Base-by-base conservation (phyloP, 2,329 filamentous ascomycete species). In the Escovopsis sp. region DNA sequence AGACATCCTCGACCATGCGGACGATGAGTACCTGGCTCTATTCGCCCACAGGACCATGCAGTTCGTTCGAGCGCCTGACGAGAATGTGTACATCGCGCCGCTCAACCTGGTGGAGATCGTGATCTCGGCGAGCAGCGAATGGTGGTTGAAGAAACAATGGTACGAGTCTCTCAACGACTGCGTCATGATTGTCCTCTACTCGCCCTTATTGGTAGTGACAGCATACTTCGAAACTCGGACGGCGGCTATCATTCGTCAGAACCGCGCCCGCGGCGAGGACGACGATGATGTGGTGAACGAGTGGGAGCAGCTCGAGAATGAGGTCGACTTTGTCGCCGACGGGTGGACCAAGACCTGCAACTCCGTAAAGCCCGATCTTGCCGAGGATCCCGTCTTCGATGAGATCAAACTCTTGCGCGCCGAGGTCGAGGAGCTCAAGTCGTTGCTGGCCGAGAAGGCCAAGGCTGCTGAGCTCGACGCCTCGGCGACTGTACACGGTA, bases 1-100 rank as follows among this genome's bases (percentile, higher is more conserved):
- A 51, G 86, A 94, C 55, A 92, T 94, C 40, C 92, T 87, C 48
- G 78, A 82, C 31, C 87, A 98, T 51, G 86, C 90, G 4, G 80
- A 85, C 44, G 90, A 98, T 55, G 90, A 98, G 56, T 98, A 86
- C 58, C 77, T 98, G 54, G 88, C 86, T 0, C 71, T 96, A 4
- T 94, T 94, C 58, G 72, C 84, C 0, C 82, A 92, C 46, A 94
- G 94, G 59, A 94, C 90, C 0, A 84, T 96, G 70, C 86, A 93
- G 49, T 98, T 94, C 49, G 84, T 96, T 14, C 83, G 90, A 33
- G 90, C 90, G 0, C 90, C 90, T 0, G 90, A 98, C 48, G 90
- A 98, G 56, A 98, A 98, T 47, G 90, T 98, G 37, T 98, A 90
- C 59, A 94, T 98, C 49, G 78, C 90, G 1, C 90, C 90, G 0